Evolutionary conservation across 257 asterid genomes (phyloP), one percentile per base, ranked within the genome.

Genomic region (Pogostemon cablin): DNA sequence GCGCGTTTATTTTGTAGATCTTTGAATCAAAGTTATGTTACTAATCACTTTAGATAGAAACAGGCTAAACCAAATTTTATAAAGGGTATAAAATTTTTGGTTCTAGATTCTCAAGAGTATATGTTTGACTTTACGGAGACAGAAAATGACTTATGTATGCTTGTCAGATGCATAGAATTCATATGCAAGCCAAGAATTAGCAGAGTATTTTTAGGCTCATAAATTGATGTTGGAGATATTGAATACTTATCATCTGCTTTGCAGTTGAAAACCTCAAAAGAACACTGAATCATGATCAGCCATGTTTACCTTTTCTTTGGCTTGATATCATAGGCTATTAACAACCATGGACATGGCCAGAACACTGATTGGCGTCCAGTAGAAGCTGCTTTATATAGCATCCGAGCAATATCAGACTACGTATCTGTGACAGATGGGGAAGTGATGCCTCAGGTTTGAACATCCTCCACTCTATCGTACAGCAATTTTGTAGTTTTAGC

Each of bases 301-400:
- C 52, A 54, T 73, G 39, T 41, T 68, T 67, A 40, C 34, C 46
- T 75, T 58, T 70, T 73, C 50, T 2, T 59, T 71, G 83, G 62
- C 57, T 64, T 76, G 63, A 49, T 38, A 63, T 70, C 48, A 42
- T 78, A 93, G 99, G 97, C 88, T 75, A 85, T 89, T 43, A 79
- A 69, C 72, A 78, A 82, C 73, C 52, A 79, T 9, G 86, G 86
- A 49, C 83, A 84, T 39, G 81, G 78, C 69, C 87, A 81, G 86
- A 61, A 47, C 41, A 66, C 75, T 48, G 93, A 91, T 80, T 93
- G 99, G 97, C 89, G 90, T 79, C 95, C 96, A 44, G 91, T 90
- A 47, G 99, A 95, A 89, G 98, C 98, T 83, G 91, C 98, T 78
- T 73, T 95, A 76, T 91, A 89, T 74, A 85, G 98, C 84, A 88